Percentiles rank a stretch among this genome's conserved stretches.
phyloP scores from a whole-genome alignment of 2,329 filamentous ascomycete species.

The Microcyclospora pomicola region DNA sequence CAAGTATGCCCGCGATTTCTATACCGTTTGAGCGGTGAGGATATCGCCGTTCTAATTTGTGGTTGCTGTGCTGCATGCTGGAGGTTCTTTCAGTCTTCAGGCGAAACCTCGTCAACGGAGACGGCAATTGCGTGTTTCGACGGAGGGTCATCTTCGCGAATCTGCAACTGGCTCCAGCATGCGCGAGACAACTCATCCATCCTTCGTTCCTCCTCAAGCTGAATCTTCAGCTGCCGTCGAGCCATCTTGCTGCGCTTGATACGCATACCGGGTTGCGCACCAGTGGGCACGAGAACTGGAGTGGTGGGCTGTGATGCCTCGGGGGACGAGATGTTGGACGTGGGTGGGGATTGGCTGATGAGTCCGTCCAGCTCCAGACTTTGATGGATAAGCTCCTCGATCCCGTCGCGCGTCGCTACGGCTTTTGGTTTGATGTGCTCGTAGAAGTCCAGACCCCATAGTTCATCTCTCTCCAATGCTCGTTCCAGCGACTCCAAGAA shows the following conservation, averaged over 20 bases:
- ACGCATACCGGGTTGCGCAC: slow-evolving; percentile 18
- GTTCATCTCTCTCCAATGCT: slow-evolving; percentile 28
- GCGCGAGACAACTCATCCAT: slow-evolving; percentile 29
- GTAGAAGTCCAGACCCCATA: slow-evolving; percentile 32
- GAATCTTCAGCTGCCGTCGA: slow-evolving; percentile 30
- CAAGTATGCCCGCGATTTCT: no score
- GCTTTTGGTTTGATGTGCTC: slow-evolving; percentile 32
- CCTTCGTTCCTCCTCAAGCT: slow-evolving; percentile 30
- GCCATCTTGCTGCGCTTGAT: slow-evolving; percentile 31
- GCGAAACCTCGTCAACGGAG: no score
- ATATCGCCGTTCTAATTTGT: no score
- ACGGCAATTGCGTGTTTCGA: no score
- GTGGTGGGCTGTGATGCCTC: slow-evolving; percentile 5
- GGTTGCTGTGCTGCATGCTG: no score
- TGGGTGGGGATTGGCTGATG: slow-evolving; percentile 14
- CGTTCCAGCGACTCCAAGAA: slow-evolving; percentile 30
- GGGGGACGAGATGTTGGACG: slow-evolving; percentile 12
- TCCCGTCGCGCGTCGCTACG: slow-evolving; percentile 27
- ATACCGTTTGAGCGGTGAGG: no score
- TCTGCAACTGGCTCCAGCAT: slow-evolving; percentile 22
- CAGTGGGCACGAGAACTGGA: slow-evolving; percentile 14
- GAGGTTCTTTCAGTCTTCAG: no score
- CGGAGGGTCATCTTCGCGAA: no score
- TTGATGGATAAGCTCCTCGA: slow-evolving; percentile 34
- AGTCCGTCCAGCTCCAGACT: slow-evolving; percentile 30